Conservation (phyloP, 176 grass and related monocot species). For the Sorghum bicolor region DNA sequence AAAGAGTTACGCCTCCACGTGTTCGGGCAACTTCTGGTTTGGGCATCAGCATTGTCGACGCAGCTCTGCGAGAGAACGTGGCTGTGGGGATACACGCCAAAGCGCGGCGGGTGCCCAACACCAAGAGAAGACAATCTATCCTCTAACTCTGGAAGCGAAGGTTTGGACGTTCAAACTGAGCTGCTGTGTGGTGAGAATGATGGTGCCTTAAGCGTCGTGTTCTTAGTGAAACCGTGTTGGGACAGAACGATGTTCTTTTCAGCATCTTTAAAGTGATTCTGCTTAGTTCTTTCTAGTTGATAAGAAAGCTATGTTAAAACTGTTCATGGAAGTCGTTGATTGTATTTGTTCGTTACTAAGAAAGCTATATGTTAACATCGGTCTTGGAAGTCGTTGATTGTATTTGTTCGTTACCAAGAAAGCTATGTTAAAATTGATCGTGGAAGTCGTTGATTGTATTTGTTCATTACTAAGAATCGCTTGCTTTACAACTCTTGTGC, state of each 20-base stretch:
- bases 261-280: neutral
- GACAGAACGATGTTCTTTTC: constrained; percentile 1
- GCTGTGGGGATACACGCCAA: constrained; percentile 25
- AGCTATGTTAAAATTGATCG: too few relatives aligned
- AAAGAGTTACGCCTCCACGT: constrained; percentile 45
- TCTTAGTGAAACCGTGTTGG: constrained; percentile 13
- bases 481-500: neutral
- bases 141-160: constrained; percentile 28
- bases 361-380: too few relatives aligned
- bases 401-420: neutral
- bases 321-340: neutral
- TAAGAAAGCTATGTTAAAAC: neutral
- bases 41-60: constrained; percentile 35
- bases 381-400: neutral
- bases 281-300: neutral
- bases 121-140: constrained; percentile 66
- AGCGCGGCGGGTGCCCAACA: constrained; percentile 39
- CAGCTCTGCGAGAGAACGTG: constrained; percentile 37
- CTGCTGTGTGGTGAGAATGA: neutral
- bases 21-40: neutral
- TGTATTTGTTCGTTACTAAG: neutral
- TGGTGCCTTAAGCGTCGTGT: constrained; percentile 10
- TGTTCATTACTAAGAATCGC: neutral
- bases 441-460: neutral
- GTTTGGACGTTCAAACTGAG: constrained; percentile 38